These are phyloP conservation scores for Kwoniella botswanensis DNA, from an alignment of 768 basidiomycete species.

Conservation along the genomic window DNA sequence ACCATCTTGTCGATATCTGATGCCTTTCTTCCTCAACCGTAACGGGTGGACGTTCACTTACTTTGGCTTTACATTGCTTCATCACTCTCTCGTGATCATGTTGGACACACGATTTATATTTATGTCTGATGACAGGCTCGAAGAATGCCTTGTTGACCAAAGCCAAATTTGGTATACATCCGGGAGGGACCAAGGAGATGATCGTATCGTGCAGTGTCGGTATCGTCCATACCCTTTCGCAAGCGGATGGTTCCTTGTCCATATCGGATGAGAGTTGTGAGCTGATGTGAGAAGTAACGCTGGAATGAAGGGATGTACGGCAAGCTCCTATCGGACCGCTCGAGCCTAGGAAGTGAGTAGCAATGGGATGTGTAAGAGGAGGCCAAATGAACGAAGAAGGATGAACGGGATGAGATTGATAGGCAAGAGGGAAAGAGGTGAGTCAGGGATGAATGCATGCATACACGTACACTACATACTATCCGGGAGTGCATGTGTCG, in stretches of 20 bases:
- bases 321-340: not conserved
- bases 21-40: not conserved
- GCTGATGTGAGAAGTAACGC: not conserved
- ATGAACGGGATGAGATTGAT: not conserved
- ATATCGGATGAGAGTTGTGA: not conserved
- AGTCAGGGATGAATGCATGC: not conserved
- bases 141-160: not conserved
- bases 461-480: not conserved
- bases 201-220: not conserved
- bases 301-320: not conserved
- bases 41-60: not conserved
- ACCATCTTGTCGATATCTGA: no score
- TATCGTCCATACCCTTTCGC: constrained; percentile 1
- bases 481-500: not conserved
- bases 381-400: no score
- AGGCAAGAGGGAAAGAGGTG: not conserved
- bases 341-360: no score
- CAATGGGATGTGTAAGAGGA: no score
- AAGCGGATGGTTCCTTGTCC: not conserved
- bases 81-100: not conserved
- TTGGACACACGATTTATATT: not conserved
- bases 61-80: not conserved
- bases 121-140: constrained; percentile 1
- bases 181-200: not conserved
- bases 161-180: not conserved